Evolutionary conservation across 2,329 filamentous ascomycete species (phyloP).

Genomic region (Nothophoma quercina): DNA sequence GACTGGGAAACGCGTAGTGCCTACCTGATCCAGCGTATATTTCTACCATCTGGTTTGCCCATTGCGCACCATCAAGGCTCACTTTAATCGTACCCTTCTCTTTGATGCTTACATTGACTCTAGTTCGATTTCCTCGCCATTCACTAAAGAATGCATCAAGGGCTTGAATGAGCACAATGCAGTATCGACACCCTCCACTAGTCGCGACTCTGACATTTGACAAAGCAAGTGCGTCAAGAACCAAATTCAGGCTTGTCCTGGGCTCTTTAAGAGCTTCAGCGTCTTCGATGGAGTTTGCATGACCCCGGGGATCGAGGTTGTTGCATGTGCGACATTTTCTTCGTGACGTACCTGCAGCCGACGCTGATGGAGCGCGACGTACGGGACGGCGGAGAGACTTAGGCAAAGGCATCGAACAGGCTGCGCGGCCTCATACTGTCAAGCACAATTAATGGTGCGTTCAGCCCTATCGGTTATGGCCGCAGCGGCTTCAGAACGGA

Average conservation of each 20-base stretch:
- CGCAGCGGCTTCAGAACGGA: background rate
- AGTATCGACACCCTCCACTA: slow-evolving; percentile 40
- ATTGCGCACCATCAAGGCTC: slow-evolving; percentile 31
- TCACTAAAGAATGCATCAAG: slow-evolving; percentile 38
- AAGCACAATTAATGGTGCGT: slow-evolving; percentile 11
- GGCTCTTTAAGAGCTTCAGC: slow-evolving; percentile 27
- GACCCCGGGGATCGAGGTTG: slow-evolving; percentile 39
- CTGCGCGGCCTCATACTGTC: background rate
- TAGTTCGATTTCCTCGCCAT: slow-evolving; percentile 34
- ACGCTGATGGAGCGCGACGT: slow-evolving; percentile 17
- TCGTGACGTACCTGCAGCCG: slow-evolving; percentile 24
- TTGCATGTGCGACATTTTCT: slow-evolving; percentile 39
- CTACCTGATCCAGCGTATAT: slow-evolving; percentile 42
- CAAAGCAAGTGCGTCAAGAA: slow-evolving; percentile 36
- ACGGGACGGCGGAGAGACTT: slow-evolving; percentile 33
- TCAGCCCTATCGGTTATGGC: background rate
- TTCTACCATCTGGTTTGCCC: slow-evolving; percentile 34
- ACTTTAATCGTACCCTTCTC: slow-evolving; percentile 40
- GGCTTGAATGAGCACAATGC: slow-evolving; percentile 34
- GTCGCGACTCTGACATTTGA: slow-evolving; percentile 23
- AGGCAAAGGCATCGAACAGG: slow-evolving; percentile 32
- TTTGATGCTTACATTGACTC: slow-evolving; percentile 34
- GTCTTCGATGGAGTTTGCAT: slow-evolving; percentile 32
- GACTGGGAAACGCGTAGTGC: background rate
- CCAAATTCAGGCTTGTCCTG: slow-evolving; percentile 30